Conservation (phyloP, 176 grass and related monocot genomes). For the Musa schizocarpa region DNA sequence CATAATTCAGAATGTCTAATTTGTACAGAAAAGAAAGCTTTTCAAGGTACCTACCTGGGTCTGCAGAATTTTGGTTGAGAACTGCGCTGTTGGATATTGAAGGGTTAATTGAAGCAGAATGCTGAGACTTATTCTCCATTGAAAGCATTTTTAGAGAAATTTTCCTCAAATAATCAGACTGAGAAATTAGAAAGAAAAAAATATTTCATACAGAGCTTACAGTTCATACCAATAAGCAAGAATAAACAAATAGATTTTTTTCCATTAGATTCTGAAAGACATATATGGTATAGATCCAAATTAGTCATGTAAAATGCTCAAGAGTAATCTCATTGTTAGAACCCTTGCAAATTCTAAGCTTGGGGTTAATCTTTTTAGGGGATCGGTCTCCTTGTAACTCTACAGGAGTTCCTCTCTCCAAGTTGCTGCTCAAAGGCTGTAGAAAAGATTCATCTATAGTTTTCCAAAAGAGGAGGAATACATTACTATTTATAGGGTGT, state of each 20-base stretch:
- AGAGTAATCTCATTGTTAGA: too few species aligned
- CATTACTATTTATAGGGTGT: too few species aligned
- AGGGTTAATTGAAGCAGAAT: slow-evolving; percentile 33
- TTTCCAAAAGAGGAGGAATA: too few species aligned
- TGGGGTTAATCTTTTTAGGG: too few species aligned
- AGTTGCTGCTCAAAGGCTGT: too few species aligned
- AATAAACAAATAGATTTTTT: not conserved
- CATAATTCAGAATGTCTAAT: not conserved
- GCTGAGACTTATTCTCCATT: slow-evolving; percentile 71
- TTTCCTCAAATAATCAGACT: slow-evolving; percentile 85
- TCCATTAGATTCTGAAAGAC: too few species aligned
- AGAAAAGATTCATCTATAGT: too few species aligned
- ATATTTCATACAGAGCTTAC: not conserved
- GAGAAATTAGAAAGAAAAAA: slow-evolving; percentile 23
- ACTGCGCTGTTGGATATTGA: slow-evolving; percentile 15
- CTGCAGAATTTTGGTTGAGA: slow-evolving; percentile 41
- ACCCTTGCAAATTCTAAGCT: too few species aligned
- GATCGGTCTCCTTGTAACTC: too few species aligned
- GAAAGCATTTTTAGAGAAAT: slow-evolving; percentile 90
- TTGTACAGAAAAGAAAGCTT: not conserved
- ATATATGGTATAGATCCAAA: too few species aligned
- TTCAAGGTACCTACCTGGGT: slow-evolving; percentile 36
- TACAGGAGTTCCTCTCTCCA: too few species aligned
- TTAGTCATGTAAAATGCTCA: too few species aligned
- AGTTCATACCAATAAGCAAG: not conserved